A percentile compares a stretch with the other conserved stretches of the same genome.
These are phyloP conservation scores for Malus hybrid DNA, from an alignment of 331 rosid genomes.

Conservation along the genomic window DNA sequence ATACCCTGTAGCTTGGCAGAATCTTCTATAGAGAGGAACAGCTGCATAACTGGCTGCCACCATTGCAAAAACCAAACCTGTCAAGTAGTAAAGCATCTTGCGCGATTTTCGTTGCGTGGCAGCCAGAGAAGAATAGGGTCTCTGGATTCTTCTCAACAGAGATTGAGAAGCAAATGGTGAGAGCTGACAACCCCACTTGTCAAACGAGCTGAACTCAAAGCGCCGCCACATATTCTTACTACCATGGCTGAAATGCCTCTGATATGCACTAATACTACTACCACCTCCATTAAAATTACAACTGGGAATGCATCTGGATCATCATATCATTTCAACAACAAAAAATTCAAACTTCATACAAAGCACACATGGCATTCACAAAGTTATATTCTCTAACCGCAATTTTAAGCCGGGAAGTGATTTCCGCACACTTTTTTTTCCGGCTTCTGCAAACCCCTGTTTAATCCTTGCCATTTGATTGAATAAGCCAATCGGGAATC, in stretches of 20 bases:
- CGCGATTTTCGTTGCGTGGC: conserved; percentile 56
- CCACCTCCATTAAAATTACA: conserved; percentile 17
- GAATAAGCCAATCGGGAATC: background rate
- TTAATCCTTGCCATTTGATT: background rate
- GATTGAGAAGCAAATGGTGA: conserved; percentile 36
- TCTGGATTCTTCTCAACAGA: conserved; percentile 28
- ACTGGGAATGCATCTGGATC: conserved; percentile 36
- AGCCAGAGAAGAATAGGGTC: conserved; percentile 41
- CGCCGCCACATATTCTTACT: conserved; percentile 8
- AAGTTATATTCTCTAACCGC: background rate
- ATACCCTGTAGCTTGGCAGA: conserved; percentile 94
- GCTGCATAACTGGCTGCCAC: conserved; percentile 87
- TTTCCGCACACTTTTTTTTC: background rate
- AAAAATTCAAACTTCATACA: background rate
- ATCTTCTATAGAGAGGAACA: conserved; percentile 82
- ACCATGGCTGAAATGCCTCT: conserved; percentile 15
- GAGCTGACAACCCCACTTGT: conserved; percentile 20
- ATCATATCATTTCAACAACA: conserved; percentile 12
- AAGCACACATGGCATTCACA: background rate
- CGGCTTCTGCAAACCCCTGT: background rate
- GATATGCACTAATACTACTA: conserved; percentile 21
- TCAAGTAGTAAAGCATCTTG: conserved; percentile 63
- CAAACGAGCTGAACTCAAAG: conserved; percentile 24
- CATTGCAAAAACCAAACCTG: conserved; percentile 74
- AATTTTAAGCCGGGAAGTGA: background rate